Conservation (phyloP, 495 filamentous ascomycete genomes). For the Pseudotulostoma volvatum region DNA sequence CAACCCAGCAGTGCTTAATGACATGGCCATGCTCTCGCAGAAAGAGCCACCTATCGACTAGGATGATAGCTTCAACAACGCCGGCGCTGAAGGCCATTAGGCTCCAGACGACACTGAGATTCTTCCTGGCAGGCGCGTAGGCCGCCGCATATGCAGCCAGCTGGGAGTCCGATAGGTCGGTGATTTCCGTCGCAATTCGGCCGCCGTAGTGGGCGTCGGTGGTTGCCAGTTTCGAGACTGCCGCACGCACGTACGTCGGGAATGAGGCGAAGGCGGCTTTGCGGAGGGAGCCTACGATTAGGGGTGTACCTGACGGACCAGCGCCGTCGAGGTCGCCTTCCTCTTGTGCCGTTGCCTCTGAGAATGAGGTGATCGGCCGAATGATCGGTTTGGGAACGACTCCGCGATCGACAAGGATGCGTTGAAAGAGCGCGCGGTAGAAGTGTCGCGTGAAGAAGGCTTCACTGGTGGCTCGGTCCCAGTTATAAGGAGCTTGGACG, state of each 20-base stretch:
- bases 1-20: slow-evolving; percentile 69
- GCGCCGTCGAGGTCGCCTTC: slow-evolving; percentile 23
- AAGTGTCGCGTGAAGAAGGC: slow-evolving; percentile 86
- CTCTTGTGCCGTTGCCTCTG: slow-evolving; percentile 18
- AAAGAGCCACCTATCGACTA: slow-evolving; percentile 83
- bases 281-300: slow-evolving; percentile 69
- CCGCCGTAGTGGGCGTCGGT: slow-evolving; percentile 38
- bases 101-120: slow-evolving; percentile 75
- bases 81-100: slow-evolving; percentile 89
- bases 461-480: slow-evolving; percentile 65
- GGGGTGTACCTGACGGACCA: slow-evolving; percentile 16
- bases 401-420: slow-evolving; percentile 68
- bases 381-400: slow-evolving; percentile 44
- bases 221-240: slow-evolving; percentile 49
- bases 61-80: slow-evolving; percentile 76
- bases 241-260: slow-evolving; percentile 60
- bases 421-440: slow-evolving; percentile 80
- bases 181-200: slow-evolving; percentile 43
- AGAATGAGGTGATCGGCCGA: no score
- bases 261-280: slow-evolving; percentile 71
- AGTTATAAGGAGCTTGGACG: slow-evolving; percentile 85
- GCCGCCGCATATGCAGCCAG: slow-evolving; percentile 48
- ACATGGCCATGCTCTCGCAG: slow-evolving; percentile 57
- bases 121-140: slow-evolving; percentile 53
- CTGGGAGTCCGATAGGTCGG: slow-evolving; percentile 51